Base-by-base conservation (phyloP, 768 basidiomycete species). In the Psilocybe sp. region DNA sequence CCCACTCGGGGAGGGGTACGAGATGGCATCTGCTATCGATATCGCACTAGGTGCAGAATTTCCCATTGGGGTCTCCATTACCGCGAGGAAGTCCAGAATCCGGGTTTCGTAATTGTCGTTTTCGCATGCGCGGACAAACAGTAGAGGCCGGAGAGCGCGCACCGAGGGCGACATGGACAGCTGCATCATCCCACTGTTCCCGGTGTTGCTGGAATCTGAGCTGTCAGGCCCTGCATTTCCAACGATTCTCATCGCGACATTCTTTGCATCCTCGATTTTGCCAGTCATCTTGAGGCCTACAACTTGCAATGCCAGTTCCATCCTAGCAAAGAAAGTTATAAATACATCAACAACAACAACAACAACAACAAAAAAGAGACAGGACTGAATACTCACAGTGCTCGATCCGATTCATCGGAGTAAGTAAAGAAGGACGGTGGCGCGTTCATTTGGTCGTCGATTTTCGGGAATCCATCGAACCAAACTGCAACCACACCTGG, bases 201-300 rank as follows among this genome's bases (percentile, higher is more conserved):
- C 63, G 45, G 58, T 63, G 40, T 63, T 61, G 47, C 65, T 70
- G 6, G 74, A 62, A 13, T 75, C 68, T 2, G 78, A 68, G 45
- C 70, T 69, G 46, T 85, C 82, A 28, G 70, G 69, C 19, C 79
- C 81, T n/a, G 83, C 73, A 47, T 76, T 85, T 35, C 89, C 87
- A 28, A 97, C 90, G 56, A 97, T 97, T 28, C 93, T 81, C 81
- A 94, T 85, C 12, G 94, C 94, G 34, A 97, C 89, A 50, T 92
- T 89, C 67, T 90, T 87, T 2, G 94, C 93, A 47, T 94, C 91
- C 59, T 95, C 92, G 23, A 96, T 85, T 61, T 93, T 89, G 42
- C 94, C 94, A 0, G 93, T 96, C 91, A 97, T 95, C 73, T 96
- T 94, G 55, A 97, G 72, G 0, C 95, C 95, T 14, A 98, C 93